phyloP scores from a whole-genome alignment of 2,329 filamentous ascomycete species.

The Fusarium equiseti region DNA sequence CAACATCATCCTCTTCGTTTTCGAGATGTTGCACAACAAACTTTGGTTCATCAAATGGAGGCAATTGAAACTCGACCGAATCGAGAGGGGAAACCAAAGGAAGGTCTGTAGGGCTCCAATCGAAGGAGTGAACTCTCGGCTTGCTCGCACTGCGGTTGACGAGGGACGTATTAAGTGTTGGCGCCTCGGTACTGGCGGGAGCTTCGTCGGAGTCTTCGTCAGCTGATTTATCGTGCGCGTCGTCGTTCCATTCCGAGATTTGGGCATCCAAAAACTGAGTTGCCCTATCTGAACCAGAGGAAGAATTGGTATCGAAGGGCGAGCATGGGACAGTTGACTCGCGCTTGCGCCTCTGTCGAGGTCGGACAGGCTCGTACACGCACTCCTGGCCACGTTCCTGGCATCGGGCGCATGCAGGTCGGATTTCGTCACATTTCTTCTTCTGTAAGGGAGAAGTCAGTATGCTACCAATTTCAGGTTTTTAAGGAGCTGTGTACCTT shows the following conservation, averaged over 20 bases:
- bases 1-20: conserved; percentile 45
- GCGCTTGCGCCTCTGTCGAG: conserved; percentile 55
- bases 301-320: conserved; percentile 36
- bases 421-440: conserved; percentile 68
- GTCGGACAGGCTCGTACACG: conserved; percentile 62
- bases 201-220: conserved; percentile 36
- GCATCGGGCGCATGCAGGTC: conserved; percentile 65
- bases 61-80: conserved; percentile 51
- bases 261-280: conserved; percentile 25
- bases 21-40: conserved; percentile 28
- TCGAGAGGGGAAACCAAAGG: conserved; percentile 50
- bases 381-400: conserved; percentile 62
- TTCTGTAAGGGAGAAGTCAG: conserved; percentile 56
- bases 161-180: conserved; percentile 19
- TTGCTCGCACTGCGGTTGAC: conserved; percentile 29
- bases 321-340: conserved; percentile 40
- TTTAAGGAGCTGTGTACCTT: conserved; percentile 53
- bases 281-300: conserved; percentile 39
- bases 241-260: conserved; percentile 26
- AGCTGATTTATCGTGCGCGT: conserved; percentile 31
- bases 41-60: conserved; percentile 39
- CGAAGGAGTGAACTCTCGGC: conserved; percentile 21
- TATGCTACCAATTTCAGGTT: not conserved
- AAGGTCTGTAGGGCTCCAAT: conserved; percentile 42
- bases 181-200: conserved; percentile 11